These are phyloP conservation scores for Cucurbitaria berberidis DNA, from an alignment of 2,329 filamentous ascomycete species.

Conservation along the genomic window DNA sequence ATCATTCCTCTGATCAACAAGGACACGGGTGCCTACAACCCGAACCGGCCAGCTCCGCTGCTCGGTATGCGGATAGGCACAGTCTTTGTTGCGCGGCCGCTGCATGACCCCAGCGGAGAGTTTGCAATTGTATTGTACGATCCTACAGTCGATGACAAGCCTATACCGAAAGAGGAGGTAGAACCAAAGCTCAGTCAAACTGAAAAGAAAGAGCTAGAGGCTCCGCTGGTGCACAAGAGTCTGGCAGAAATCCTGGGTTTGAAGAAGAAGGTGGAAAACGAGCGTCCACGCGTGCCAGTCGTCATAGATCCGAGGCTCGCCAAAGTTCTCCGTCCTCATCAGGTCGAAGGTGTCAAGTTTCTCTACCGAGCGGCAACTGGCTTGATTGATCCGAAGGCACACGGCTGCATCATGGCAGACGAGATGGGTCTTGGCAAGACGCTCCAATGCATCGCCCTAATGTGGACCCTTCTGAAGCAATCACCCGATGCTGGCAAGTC, in stretches of 20 bases:
- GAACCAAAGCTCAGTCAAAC: conserved; percentile 58
- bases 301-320: conserved; percentile 91
- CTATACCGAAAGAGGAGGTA: conserved; percentile 54
- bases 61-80: conserved; percentile 85
- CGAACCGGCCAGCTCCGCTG: conserved; percentile 81
- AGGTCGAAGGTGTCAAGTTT: conserved; percentile 97
- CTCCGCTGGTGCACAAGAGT: conserved; percentile 89
- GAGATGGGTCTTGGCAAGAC: conserved; percentile 99
- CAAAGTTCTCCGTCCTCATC: conserved; percentile 92
- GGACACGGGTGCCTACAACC: conserved; percentile 71
- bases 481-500: conserved; percentile 92
- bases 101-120: conserved; percentile 94
- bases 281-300: conserved; percentile 89
- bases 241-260: conserved; percentile 93
- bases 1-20: conserved; percentile 87
- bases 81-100: conserved; percentile 82
- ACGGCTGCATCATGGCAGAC: conserved; percentile 99
- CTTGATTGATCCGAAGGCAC: conserved; percentile 90
- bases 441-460: conserved; percentile 91
- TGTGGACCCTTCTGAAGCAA: conserved; percentile 97
- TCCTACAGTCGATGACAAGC: conserved; percentile 87
- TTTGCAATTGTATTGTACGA: conserved; percentile 97
- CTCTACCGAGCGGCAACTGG: conserved; percentile 94
- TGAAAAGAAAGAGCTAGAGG: conserved; percentile 65
- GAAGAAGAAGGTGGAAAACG: conserved; percentile 85